These are phyloP conservation scores for Fabrea salina DNA, from an alignment of 169 alveolate genomes.

Conservation along the genomic window DNA sequence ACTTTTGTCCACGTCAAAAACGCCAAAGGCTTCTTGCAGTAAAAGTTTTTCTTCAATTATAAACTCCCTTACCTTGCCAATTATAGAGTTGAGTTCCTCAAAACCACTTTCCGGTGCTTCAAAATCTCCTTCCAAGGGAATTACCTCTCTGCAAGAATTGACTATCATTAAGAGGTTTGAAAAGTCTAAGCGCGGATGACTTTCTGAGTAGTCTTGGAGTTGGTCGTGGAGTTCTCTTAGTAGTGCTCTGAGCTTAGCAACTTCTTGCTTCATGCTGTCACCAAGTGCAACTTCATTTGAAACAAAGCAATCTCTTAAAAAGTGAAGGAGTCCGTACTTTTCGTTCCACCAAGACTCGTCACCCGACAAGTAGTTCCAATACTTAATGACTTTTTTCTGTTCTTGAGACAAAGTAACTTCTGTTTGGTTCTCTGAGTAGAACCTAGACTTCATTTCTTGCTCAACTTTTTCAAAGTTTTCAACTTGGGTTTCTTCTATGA, in stretches of 20 bases:
- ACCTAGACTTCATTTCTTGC: neutral
- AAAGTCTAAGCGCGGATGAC: neutral
- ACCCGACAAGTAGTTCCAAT: conserved; percentile 29
- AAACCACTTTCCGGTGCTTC: neutral
- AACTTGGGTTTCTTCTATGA: neutral
- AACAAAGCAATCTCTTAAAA: neutral
- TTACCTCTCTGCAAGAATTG: conserved; percentile 12
- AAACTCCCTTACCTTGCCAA: neutral
- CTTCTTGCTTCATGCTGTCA: neutral
- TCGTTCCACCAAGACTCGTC: neutral
- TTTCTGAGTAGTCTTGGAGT: neutral
- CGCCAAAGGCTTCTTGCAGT: conserved; percentile 19
- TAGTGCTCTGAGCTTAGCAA: neutral
- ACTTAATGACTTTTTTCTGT: neutral
- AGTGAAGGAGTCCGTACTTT: conserved; percentile 27
- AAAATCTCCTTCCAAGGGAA: neutral
- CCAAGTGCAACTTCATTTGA: neutral
- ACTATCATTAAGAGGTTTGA: neutral
- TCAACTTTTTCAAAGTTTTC: neutral
- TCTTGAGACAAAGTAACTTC: neutral
- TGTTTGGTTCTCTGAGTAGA: neutral
- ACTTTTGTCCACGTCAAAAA: conserved; percentile 25
- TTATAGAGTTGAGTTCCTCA: neutral
- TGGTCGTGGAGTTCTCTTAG: neutral
- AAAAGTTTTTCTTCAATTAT: conserved; percentile 19